Evolutionary conservation across 257 asterid genomes (phyloP), one percentile per base, ranked within the genome.

Genomic region (Linderniella brevidens): DNA sequence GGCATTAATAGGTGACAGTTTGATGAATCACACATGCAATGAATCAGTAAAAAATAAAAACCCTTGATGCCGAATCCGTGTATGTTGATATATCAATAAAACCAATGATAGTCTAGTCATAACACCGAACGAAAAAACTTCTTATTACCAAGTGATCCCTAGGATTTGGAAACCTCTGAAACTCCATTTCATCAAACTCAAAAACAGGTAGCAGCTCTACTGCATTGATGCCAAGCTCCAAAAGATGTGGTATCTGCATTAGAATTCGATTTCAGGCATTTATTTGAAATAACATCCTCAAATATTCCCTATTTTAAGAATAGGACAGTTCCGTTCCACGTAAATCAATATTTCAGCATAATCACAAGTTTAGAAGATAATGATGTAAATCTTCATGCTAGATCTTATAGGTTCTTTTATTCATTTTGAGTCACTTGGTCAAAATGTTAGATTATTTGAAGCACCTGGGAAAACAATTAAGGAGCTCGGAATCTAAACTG

Each of bases 131-230:
- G 43, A 9, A 13, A 44, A 4, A 42, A 41, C 38, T 35, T 48
- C 51, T 47, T 39, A 68, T 59, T 64, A 88, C 98, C 96, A 88
- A 39, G 73, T 88, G 98, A 73, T 88, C 98, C 64, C 98, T 74
- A 12, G 94, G 93, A 71, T 88, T 88, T 45, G 76, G 85, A 50
- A 66, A 73, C 74, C 95, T 80, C 66, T 84, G 95, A 14, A 88
- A 61, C 63, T 88, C 98, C 75, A 88, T 57, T 64, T 88, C 98
- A 68, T 88, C 96, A 75, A 76, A 88, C 83, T 88, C 98, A 64
- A 84, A 84, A 57, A 78, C 77, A 43, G 98, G 98, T 55, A 88
- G 63, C 56, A 88, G 68, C 61, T 88, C 98, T 51, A 88, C 93
- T 35, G 93, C 93, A 69, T 88, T 84, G 46, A 88, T 59, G 46